A percentile compares a stretch with the other conserved stretches of the same genome.
Evolutionary conservation across 805 yeast genomes (phyloP).

Genomic region (Cyberlindnera euphorbiae): DNA sequence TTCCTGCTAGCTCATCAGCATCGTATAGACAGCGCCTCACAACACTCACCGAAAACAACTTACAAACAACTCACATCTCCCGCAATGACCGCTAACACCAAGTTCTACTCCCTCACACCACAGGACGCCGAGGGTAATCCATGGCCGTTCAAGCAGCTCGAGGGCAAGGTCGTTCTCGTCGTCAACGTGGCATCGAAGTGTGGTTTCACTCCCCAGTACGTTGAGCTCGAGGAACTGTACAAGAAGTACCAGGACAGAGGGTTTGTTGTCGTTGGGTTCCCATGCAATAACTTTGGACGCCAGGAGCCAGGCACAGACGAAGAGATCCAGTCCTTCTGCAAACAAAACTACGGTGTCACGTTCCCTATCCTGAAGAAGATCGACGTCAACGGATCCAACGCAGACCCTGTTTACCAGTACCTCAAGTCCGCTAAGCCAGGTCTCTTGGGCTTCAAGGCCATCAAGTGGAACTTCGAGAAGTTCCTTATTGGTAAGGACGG

Average conservation of each 20-base stretch:
- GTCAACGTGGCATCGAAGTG: constrained; percentile 90
- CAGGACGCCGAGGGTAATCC: constrained; percentile 52
- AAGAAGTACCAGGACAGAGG: constrained; percentile 63
- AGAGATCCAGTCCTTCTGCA: constrained; percentile 73
- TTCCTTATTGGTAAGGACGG: constrained; percentile 59
- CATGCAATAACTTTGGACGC: constrained; percentile 85
- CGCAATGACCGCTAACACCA: constrained; percentile 19
- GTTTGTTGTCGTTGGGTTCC: constrained; percentile 72
- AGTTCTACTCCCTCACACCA: constrained; percentile 65
- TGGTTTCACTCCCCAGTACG: constrained; percentile 76
- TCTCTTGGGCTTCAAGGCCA: constrained; percentile 57
- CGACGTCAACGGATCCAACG: constrained; percentile 81
- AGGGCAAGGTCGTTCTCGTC: constrained; percentile 77
- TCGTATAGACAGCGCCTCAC: no score
- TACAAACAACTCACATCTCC: background rate
- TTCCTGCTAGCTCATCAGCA: no score
- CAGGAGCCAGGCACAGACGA: constrained; percentile 70
- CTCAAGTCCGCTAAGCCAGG: constrained; percentile 65
- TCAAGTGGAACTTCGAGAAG: constrained; percentile 80
- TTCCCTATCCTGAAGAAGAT: constrained; percentile 86
- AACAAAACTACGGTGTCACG: constrained; percentile 79
- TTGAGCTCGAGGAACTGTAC: constrained; percentile 65
- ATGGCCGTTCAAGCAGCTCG: constrained; percentile 55
- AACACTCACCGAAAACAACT: background rate
- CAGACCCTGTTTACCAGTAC: constrained; percentile 79